phyloP scores from a whole-genome alignment of 768 basidiomycete genomes.

The Naganishia vaughanmartiniae region DNA sequence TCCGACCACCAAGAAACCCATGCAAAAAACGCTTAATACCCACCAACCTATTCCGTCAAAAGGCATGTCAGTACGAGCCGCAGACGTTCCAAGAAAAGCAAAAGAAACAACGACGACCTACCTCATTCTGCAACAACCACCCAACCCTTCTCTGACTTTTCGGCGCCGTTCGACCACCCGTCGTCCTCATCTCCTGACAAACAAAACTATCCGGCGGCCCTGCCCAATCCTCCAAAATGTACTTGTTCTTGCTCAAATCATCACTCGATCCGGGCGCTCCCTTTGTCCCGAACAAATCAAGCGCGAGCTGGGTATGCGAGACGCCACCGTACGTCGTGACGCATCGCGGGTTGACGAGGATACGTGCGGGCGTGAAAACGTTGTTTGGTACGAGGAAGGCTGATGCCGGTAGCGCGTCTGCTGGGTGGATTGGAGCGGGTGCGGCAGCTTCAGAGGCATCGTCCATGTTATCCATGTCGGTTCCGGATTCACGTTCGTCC shows the following conservation, averaged over 20 bases:
- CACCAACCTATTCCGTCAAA: neutral
- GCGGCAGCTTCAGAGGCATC: slow-evolving; percentile 44
- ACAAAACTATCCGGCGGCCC: slow-evolving; percentile 87
- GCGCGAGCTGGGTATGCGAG: slow-evolving; percentile 89
- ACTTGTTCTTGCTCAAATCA: slow-evolving; percentile 41
- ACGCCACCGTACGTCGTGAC: slow-evolving; percentile 98
- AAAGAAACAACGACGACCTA: slow-evolving; percentile 32
- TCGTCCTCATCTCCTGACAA: slow-evolving; percentile 75
- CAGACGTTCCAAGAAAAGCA: neutral
- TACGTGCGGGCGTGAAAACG: slow-evolving; percentile 78
- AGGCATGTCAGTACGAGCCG: neutral
- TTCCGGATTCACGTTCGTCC: slow-evolving; percentile 44
- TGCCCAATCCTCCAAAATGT: slow-evolving; percentile 31
- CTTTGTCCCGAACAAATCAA: slow-evolving; percentile 77
- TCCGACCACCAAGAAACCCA: neutral
- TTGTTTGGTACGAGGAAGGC: slow-evolving; percentile 52
- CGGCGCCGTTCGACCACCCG: slow-evolving; percentile 53
- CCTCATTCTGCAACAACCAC: slow-evolving; percentile 53
- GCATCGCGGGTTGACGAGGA: slow-evolving; percentile 92
- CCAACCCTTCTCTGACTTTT: slow-evolving; percentile 52
- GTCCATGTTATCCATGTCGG: slow-evolving; percentile 50
- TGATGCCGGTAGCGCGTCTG: slow-evolving; percentile 47
- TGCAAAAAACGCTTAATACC: slow-evolving; percentile 10
- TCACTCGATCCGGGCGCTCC: slow-evolving; percentile 63
- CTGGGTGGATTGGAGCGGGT: slow-evolving; percentile 45